Base-by-base conservation (phyloP, 768 basidiomycete species). In the Lentinula lateritia region DNA sequence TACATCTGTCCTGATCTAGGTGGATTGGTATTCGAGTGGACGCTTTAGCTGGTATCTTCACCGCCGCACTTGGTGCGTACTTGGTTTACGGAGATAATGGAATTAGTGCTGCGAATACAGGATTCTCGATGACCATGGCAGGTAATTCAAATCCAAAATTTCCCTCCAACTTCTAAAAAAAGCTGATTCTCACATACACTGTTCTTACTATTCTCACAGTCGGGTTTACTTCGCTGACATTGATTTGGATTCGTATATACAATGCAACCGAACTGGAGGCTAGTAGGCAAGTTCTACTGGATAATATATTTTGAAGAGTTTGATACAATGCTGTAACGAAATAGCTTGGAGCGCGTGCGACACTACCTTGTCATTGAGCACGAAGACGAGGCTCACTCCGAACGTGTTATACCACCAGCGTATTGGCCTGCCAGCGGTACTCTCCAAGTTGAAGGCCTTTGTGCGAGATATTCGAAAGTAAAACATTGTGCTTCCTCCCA, bases 331-430 rank as follows among this genome's bases (percentile, higher is more conserved):
- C 28, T 23, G 18, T 28, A 9, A 52, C 20, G 5, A 10, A 9
- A n/a, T 52, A 79, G 80, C 64, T 67, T 79, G 34, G 92, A 95
- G 68, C 87, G 93, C 62, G 86, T 93, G 0, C 81, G 88, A 59
- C 87, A 71, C 1, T 88, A 84, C 67, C 68, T 87, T n/a, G 67
- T 74, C 38, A 84, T 86, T 60, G 85, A 87, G 41, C 82, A 84
- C 55, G 86, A 88, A 67, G 77, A 77, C 5, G 70, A 73, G 60
- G 61, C 76, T 2, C 74, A 74, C 0, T 61, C 70, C n/a, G 61
- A 67, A 9, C 80, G 81, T 3, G 28, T 28, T 45, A 70, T 73
- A 41, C 87, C 87, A 3, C 86, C 88, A 2, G 86, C 87, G 0
- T 78, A 84, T 62, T 89, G 88, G 87, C 87, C 87, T 0, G 74